Conservation (phyloP, 495 filamentous ascomycete species). For the Corynascus novoguineensis region DNA sequence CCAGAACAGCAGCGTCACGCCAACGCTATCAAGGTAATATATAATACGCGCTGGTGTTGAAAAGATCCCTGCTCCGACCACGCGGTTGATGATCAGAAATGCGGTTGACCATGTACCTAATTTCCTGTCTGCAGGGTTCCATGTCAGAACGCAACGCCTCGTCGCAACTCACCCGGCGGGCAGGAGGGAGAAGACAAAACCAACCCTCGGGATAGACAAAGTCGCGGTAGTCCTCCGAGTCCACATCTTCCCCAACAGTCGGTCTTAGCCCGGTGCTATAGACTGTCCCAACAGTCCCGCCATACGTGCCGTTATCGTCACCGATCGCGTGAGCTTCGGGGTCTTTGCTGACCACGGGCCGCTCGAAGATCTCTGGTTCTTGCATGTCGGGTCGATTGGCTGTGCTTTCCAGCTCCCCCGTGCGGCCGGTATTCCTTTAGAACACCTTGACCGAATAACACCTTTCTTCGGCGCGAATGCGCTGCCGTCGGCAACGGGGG, state of each 20-base stretch:
- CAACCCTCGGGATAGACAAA: constrained; percentile 36
- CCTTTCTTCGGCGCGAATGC: neutral
- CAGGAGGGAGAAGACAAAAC: constrained; percentile 9
- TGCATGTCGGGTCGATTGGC: constrained; percentile 18
- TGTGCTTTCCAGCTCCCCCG: neutral
- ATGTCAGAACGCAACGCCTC: neutral
- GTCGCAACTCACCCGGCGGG: too few relatives aligned
- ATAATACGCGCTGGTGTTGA: constrained; percentile 27
- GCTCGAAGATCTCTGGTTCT: constrained; percentile 34
- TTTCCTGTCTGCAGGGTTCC: constrained; percentile 22
- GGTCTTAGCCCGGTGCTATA: constrained; percentile 21
- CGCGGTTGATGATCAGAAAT: constrained; percentile 34
- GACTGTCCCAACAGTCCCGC: constrained; percentile 16
- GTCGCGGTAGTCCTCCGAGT: constrained; percentile 29
- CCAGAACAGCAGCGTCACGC: constrained; percentile 31
- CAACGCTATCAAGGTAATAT: constrained; percentile 26
- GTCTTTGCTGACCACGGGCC: constrained; percentile 29
- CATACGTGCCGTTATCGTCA: constrained; percentile 24
- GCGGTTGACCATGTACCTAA: constrained; percentile 33
- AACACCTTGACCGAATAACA: neutral
- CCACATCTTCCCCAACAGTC: constrained; percentile 15
- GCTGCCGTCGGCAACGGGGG: neutral
- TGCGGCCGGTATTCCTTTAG: neutral
- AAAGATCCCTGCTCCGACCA: constrained; percentile 31
- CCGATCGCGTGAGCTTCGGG: constrained; percentile 15